Evolutionary conservation across 345 rosid genomes (phyloP), one percentile per base, ranked within the genome.

Genomic region (Populus simonii): DNA sequence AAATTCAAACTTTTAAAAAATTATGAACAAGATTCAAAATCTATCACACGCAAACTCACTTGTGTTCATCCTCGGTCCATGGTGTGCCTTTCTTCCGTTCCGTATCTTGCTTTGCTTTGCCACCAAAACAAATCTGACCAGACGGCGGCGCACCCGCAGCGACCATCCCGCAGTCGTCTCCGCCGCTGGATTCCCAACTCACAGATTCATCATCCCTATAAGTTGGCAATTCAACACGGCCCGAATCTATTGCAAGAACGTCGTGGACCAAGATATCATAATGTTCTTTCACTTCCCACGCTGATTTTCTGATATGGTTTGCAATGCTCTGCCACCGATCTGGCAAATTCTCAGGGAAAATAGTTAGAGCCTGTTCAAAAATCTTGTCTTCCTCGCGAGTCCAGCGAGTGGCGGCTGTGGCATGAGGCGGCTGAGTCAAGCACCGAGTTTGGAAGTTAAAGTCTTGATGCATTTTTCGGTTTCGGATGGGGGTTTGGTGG

Each of bases 41-140:
- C 13, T 3, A 45, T 1, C 3, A 10, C 3, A 18, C 55, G 0
- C 55, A 22, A 65, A 17, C 22, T 12, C 78, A 90, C 91, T 61
- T 87, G 80, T 90, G 93, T 35, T 90, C 94, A 22, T 89, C 85
- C 59, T 85, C 89, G 0, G 90, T 87, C 93, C 94, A 90, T 0
- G 97, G 97, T 22, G 89, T 89, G 51, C 98, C 97, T 83, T 90
- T 90, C 87, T 90, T 95, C 29, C 94, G 80, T 80, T 93, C 98
- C 0, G 74, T 51, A 0, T 88, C 89, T 0, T 74, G 80, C 15
- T 74, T 51, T 33, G 27, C 65, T 5, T 65, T 59, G 23, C 55
- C 36, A 4, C 84, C 86, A 66, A 84, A 88, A 0, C 87, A 81
- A 70, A 88, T 89, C 87, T 85, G 90, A 74, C 71, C 62, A 65